A percentile compares a stretch with the other conserved stretches of the same genome.
These are phyloP conservation scores for Sherardia arvensis DNA, from an alignment of 257 asterid species.

Conservation along the genomic window DNA sequence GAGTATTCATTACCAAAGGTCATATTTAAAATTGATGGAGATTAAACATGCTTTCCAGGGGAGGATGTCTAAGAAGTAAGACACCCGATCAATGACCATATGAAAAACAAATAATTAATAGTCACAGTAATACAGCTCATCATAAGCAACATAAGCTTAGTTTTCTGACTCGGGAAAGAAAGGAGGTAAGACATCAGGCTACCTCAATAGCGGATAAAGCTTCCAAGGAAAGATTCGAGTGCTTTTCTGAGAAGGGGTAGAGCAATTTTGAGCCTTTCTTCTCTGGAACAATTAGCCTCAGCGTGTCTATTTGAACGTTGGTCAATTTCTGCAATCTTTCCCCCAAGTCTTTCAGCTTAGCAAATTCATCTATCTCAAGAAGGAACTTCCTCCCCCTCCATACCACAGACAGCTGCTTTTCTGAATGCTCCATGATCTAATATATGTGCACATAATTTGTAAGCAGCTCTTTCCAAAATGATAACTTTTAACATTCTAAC, in stretches of 20 bases:
- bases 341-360: conserved; percentile 72
- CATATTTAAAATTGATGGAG: no score
- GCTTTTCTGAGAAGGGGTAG: conserved; percentile 75
- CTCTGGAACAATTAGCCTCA: conserved; percentile 62
- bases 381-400: conserved; percentile 67
- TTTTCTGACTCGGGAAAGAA: background rate
- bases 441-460: conserved; percentile 17
- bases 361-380: conserved; percentile 41
- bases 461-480: background rate
- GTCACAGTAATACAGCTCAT: background rate
- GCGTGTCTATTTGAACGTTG: conserved; percentile 51
- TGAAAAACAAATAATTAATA: background rate
- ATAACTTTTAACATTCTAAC: background rate
- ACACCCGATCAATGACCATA: background rate
- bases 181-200: conserved; percentile 2
- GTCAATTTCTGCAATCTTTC: conserved; percentile 57
- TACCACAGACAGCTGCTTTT: conserved; percentile 30
- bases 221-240: conserved; percentile 48
- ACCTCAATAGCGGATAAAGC: conserved; percentile 52
- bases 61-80: background rate
- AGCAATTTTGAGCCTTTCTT: conserved; percentile 55
- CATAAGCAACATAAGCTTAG: background rate
- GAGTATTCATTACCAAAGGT: no score
- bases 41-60: background rate
- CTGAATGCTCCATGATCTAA: conserved; percentile 46